Base-by-base conservation (phyloP, 1,284 basidiomycete genomes). In the Microbotryum saponariae region DNA sequence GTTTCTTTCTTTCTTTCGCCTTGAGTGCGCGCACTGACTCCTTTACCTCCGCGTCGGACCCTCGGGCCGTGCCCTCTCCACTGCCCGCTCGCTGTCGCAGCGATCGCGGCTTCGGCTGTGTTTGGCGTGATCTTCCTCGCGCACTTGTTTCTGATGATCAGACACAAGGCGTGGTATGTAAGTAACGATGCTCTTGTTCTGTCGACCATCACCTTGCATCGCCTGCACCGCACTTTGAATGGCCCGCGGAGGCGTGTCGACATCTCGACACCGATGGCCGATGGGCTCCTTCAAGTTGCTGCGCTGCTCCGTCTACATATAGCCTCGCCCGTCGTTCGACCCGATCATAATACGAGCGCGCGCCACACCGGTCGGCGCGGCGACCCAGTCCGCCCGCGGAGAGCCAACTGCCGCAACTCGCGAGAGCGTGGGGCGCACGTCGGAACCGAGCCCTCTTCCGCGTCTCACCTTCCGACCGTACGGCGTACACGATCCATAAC, bases 91-190 rank as follows among this genome's bases (percentile, higher is more conserved):
- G 51, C 51, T 27, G 27, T 53, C 51, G 51, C 37, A 42, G 37
- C 51, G 51, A 53, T 53, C 51, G 51, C 51, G 20, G 25, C 51
- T 20, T 23, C 51, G 20, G 27, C 51, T 18, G 51, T 53, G 21
- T 67, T 67, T 42, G 51, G 46, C 14, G 44, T 60, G n/a, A 44
- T 58, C 0, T 67, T 59, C 18, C 1, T 67, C n/a, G 53, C 44
- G 2, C 66, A 67, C 25, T 1, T 51, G 9, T 25, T 31, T 21
- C 47, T 50, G 48, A 51, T 59, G 44, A 21, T 51, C 16, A 29
- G 54, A 23, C 54, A 31, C 16, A 49, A 25, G 55, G 49, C 58
- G 10, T 59, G 51, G 46, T 67, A 64, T 56, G 62, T 58, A 27
- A 49, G 64, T 52, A 5, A 5, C 4, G 8, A 48, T 23, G n/a